phyloP scores from a whole-genome alignment of 495 filamentous ascomycete genomes.

The Aspergillus egyptiacus region DNA sequence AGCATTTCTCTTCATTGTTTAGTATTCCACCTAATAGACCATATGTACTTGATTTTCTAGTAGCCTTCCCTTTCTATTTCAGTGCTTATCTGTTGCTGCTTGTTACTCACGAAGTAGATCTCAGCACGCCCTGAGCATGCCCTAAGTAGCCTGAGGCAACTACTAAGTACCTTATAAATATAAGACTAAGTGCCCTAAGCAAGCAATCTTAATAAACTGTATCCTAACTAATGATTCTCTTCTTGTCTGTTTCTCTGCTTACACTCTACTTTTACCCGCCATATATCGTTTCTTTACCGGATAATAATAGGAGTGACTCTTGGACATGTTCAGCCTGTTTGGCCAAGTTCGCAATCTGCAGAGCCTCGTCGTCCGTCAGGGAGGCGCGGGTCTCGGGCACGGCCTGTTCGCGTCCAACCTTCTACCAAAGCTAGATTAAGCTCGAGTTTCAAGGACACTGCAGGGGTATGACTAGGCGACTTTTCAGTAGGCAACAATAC shows the following conservation, averaged over 20 bases:
- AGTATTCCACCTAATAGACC: no score
- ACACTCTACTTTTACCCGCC: conserved; percentile 8
- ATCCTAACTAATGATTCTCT: conserved; percentile 3
- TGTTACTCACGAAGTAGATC: conserved; percentile 28
- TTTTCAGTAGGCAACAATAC: no score
- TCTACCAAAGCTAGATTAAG: no score
- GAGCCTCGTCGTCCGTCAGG: no score
- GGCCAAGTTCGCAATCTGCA: no score
- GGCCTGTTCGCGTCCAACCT: no score
- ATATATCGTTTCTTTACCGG: no score
- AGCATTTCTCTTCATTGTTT: neutral
- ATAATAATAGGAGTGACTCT: no score
- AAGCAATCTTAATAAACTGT: conserved; percentile 7
- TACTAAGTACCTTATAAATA: conserved; percentile 4
- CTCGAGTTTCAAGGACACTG: no score
- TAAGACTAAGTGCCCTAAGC: conserved; percentile 2
- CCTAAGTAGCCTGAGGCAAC: conserved; percentile 8
- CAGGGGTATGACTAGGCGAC: no score
- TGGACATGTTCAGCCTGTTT: no score
- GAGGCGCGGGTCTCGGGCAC: no score
- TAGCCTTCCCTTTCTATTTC: conserved; percentile 15
- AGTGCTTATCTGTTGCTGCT: conserved; percentile 30
- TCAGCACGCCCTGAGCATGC: conserved; percentile 13
- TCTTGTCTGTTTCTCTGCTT: conserved; percentile 4
- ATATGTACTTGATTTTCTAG: conserved; percentile 9